Base-by-base conservation (phyloP, 495 filamentous ascomycete genomes). In the Daldinia concentrica region DNA sequence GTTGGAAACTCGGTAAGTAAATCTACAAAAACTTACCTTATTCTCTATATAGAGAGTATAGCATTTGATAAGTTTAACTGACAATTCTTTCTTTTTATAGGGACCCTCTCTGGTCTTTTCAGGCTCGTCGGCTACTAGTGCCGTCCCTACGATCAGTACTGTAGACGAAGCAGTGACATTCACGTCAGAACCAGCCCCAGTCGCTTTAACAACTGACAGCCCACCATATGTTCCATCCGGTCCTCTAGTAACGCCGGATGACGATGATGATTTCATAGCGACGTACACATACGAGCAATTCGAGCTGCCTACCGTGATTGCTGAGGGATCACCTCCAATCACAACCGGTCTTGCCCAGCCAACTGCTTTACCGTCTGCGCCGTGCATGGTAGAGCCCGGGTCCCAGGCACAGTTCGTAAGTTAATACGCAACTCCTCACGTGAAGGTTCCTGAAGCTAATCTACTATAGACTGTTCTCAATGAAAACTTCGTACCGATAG, bases 201-300 rank as follows among this genome's bases (percentile, higher is more conserved):
- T 51, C 19, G 30, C 45, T n/a, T 14, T 56, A 6, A 41, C 36
- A 43, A 64, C 50, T 19, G 36, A 64, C 22, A 43, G 34, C 24
- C 61, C 61, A 39, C 61, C 61, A 29, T 64, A 64, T 43, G 9
- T 26, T 29, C 61, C 61, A n/a, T 41, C 48, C n/a, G 61, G 61
- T 8, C 24, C 61, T 14, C 50, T 55, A 43, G 61, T 64, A 34
- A 39, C 48, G 14, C 61, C 61, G 7, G 61, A 64, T 14, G 61
- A 64, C 17, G 61, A 64, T 8, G 61, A 64, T 34, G 48, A 55
- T 9, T 64, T 55, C 48, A 39, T 39, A 39, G 3, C 37, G 14
- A 15, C 37, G 2, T 39, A 39, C 15, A 39, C 37, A 5, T 39
- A 15, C 8, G 37, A 39, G 37, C 37, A 39, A 14, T 39, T 39